Percentiles rank a stretch among this genome's conserved stretches.
Evolutionary conservation across 768 basidiomycete species (phyloP).

Genomic region (Amanita pseudoporphyria): DNA sequence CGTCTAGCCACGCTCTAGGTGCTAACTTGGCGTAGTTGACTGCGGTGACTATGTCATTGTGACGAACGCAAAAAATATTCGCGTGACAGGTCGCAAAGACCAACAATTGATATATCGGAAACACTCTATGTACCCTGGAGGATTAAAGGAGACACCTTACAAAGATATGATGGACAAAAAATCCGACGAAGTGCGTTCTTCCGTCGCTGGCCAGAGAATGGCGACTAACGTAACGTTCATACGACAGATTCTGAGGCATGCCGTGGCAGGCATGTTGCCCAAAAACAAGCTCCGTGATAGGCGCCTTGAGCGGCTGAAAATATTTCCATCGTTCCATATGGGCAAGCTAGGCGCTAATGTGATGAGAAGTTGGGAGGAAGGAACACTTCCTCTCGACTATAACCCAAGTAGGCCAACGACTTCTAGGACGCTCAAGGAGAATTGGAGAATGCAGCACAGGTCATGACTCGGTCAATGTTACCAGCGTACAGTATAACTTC

Average conservation of each 20-base stretch:
- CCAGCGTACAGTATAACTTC: too few species aligned
- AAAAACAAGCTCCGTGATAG: conserved; percentile 94
- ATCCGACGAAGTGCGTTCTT: conserved; percentile 41
- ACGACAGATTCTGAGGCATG: conserved; percentile 81
- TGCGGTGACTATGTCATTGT: conserved; percentile 98
- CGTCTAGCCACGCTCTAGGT: conserved; percentile 16
- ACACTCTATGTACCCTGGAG: conserved; percentile 90
- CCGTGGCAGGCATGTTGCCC: conserved; percentile 97
- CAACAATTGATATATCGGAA: conserved; percentile 82
- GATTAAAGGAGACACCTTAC: conserved; percentile 86
- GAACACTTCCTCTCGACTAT: conserved; percentile 46
- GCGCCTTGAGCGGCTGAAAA: conserved; percentile 77
- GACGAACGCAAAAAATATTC: conserved; percentile 75
- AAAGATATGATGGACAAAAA: conserved; percentile 73
- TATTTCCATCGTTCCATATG: conserved; percentile 76
- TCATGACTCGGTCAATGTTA: background rate
- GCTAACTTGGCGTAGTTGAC: conserved; percentile 42
- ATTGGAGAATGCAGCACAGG: conserved; percentile 2
- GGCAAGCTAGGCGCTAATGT: conserved; percentile 72
- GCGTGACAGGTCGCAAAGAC: conserved; percentile 84
- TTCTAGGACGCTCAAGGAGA: conserved; percentile 23
- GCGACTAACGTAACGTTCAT: conserved; percentile 16
- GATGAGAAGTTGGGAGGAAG: conserved; percentile 77
- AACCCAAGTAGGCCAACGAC: conserved; percentile 33
- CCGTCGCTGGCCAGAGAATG: conserved; percentile 45